These are phyloP conservation scores for Paracamarosporium sp. DNA, from an alignment of 2,329 filamentous ascomycete species.

Conservation along the genomic window DNA sequence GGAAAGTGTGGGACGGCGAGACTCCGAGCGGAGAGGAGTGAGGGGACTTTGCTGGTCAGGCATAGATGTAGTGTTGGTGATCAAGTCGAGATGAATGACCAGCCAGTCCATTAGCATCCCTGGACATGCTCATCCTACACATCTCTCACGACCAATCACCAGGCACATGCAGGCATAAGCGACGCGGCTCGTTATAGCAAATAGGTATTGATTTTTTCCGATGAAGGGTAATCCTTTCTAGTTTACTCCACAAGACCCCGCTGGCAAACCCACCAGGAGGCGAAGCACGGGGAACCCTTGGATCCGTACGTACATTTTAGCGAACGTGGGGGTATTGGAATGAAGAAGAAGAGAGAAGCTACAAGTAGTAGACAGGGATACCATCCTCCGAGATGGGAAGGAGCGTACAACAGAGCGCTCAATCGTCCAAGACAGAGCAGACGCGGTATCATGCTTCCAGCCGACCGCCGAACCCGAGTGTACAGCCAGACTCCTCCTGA, in stretches of 20 bases:
- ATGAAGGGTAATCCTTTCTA: slow-evolving; percentile 47
- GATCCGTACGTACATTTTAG: slow-evolving; percentile 27
- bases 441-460: slow-evolving; percentile 24
- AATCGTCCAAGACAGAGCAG: background rate
- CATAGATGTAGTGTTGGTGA: too few relatives aligned
- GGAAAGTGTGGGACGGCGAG: too few relatives aligned
- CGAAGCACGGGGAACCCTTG: slow-evolving; percentile 16
- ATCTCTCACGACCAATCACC: too few relatives aligned
- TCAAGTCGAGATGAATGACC: too few relatives aligned
- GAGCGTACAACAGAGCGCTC: slow-evolving; percentile 10
- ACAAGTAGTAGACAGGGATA: background rate
- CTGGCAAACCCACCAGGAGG: slow-evolving; percentile 24
- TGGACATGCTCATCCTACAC: too few relatives aligned
- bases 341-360: slow-evolving; percentile 17
- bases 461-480: slow-evolving; percentile 25
- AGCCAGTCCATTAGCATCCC: too few relatives aligned
- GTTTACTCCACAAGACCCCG: slow-evolving; percentile 24
- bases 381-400: slow-evolving; percentile 7
- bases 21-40: too few relatives aligned
- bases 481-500: slow-evolving; percentile 25
- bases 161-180: too few relatives aligned
- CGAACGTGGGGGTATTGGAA: slow-evolving; percentile 36
- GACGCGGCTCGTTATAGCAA: slow-evolving; percentile 5
- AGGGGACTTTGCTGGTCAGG: too few relatives aligned
- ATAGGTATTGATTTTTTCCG: slow-evolving; percentile 35